Conservation (phyloP, 2,329 filamentous ascomycete species). For the Fusarium pseudonygamai region DNA sequence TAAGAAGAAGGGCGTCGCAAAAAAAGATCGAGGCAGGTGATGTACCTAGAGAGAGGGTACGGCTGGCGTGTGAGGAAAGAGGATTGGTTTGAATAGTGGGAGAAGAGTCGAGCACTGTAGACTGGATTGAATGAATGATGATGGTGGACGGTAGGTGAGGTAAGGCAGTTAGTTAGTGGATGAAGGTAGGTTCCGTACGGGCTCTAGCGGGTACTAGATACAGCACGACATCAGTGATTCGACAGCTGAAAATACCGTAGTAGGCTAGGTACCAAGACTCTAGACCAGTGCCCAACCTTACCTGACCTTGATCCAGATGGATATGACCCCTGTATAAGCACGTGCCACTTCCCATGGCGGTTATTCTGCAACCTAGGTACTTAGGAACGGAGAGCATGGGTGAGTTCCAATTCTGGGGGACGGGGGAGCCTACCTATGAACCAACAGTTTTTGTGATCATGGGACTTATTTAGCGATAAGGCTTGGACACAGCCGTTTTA, state of each 20-base stretch:
- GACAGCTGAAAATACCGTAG: constrained; percentile 4
- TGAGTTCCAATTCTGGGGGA: background rate
- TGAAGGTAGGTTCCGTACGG: background rate
- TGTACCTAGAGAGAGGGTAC: constrained; percentile 18
- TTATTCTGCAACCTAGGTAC: constrained; percentile 1
- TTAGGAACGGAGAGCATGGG: background rate
- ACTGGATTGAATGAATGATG: constrained; percentile 3
- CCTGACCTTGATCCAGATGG: constrained; percentile 7
- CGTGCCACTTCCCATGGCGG: constrained; percentile 36
- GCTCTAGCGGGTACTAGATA: constrained; percentile 5
- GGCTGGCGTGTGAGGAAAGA: constrained; percentile 21
- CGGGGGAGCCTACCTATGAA: background rate
- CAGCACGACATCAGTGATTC: constrained; percentile 25
- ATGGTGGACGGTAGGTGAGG: background rate
- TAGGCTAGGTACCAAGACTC: background rate
- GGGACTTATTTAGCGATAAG: background rate
- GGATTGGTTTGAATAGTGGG: constrained; percentile 7
- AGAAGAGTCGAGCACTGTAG: constrained; percentile 14
- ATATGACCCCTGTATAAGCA: constrained; percentile 41
- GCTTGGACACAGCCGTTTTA: background rate
- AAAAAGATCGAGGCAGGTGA: constrained; percentile 1
- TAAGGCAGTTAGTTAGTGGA: constrained; percentile 3
- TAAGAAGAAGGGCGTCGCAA: constrained; percentile 3
- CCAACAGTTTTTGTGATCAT: background rate
- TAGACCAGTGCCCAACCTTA: constrained; percentile 8